Evolutionary conservation across 352 stramenopile species (phyloP).

Genomic region (Hyaloperonospora brassicae): DNA sequence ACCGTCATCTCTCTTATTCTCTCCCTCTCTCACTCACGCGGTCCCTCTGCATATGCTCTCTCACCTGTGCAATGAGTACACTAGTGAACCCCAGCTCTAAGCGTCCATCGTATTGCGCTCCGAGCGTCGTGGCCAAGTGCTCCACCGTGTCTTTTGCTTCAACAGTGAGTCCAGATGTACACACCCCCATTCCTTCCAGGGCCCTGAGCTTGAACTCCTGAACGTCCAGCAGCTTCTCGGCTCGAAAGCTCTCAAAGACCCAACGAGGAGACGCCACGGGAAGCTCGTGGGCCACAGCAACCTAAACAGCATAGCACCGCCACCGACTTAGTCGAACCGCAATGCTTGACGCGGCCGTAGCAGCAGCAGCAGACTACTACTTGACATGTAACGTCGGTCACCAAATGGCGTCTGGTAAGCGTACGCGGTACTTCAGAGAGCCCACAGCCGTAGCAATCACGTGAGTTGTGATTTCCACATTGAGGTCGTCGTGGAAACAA

Average conservation of each 20-base stretch:
- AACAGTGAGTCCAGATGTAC: slow-evolving; percentile 50
- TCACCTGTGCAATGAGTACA: slow-evolving; percentile 54
- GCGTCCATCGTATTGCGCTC: slow-evolving; percentile 47
- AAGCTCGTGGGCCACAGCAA: slow-evolving; percentile 37
- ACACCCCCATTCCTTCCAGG: slow-evolving; percentile 59
- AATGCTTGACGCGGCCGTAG: too few species aligned
- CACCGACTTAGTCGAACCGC: neutral
- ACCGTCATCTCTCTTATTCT: slow-evolving; percentile 4
- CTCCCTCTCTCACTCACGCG: too few species aligned
- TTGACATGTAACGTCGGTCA: too few species aligned
- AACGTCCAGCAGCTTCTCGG: slow-evolving; percentile 34
- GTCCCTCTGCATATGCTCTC: neutral
- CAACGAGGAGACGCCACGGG: slow-evolving; percentile 42
- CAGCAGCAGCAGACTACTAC: too few species aligned
- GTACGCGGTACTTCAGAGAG: slow-evolving; percentile 56
- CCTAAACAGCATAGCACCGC: slow-evolving; percentile 15
- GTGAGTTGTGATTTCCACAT: slow-evolving; percentile 42
- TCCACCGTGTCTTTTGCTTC: slow-evolving; percentile 48
- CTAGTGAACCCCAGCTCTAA: slow-evolving; percentile 52
- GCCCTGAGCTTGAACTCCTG: slow-evolving; percentile 29
- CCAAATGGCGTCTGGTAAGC: too few species aligned
- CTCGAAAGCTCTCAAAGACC: slow-evolving; percentile 62
- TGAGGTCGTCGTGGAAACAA: slow-evolving; percentile 48
- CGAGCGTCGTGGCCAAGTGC: slow-evolving; percentile 31
- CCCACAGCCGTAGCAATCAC: slow-evolving; percentile 54